phyloP scores from a whole-genome alignment of 768 basidiomycete species.

The Leccinum subgranulosum region DNA sequence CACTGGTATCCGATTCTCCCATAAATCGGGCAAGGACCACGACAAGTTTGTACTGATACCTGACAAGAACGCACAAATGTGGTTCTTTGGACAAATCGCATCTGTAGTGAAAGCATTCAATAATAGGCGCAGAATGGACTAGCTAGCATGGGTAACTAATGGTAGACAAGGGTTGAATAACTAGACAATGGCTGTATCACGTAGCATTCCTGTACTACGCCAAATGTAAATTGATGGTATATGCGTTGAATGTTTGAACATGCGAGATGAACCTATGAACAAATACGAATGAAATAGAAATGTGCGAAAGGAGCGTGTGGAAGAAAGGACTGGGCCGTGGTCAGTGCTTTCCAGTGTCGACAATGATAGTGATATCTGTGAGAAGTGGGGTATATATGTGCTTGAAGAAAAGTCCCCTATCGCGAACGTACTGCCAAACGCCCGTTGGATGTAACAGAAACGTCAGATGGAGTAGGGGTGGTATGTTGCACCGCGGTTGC shows the following conservation, averaged over 20 bases:
- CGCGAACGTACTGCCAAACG: conserved; percentile 23
- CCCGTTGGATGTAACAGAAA: conserved; percentile 30
- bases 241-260: conserved; percentile 26
- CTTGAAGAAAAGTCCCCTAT: conserved; percentile 15
- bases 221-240: conserved; percentile 20
- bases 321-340: conserved; percentile 12
- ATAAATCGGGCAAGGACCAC: conserved; percentile 71
- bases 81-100: conserved; percentile 80
- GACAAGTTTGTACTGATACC: conserved; percentile 77
- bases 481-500: conserved; percentile 47
- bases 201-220: conserved; percentile 27
- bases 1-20: conserved; percentile 83
- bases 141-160: conserved; percentile 9
- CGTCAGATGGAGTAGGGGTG: conserved; percentile 40
- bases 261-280: conserved; percentile 15
- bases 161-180: conserved; percentile 14
- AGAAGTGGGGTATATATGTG: conserved; percentile 26
- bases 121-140: conserved; percentile 69
- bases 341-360: conserved; percentile 15
- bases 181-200: conserved; percentile 16
- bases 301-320: conserved; percentile 17
- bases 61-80: conserved; percentile 69
- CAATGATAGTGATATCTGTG: conserved; percentile 17
- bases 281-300: conserved; percentile 23
- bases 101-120: conserved; percentile 77